Conservation (phyloP, 495 filamentous ascomycete species). For the Penicillium parvum region DNA sequence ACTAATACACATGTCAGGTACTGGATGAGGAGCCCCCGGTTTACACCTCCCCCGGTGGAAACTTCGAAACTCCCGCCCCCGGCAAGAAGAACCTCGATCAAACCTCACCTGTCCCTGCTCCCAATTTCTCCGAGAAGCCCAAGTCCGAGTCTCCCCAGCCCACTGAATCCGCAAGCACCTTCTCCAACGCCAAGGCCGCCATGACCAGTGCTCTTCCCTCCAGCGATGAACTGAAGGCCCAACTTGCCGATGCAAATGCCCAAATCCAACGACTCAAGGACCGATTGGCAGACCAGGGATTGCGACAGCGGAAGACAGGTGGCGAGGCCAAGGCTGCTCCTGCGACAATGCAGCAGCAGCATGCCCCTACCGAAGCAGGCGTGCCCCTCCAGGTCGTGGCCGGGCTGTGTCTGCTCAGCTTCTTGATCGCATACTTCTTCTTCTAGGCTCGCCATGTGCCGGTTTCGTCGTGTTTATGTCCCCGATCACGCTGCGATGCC, state of each 20-base stretch:
- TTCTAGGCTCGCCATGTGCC: slow-evolving; percentile 54
- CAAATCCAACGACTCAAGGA: slow-evolving; percentile 67
- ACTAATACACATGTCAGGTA: slow-evolving; percentile 10
- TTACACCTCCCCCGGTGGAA: slow-evolving; percentile 52
- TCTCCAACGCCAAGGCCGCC: slow-evolving; percentile 36
- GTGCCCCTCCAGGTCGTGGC: slow-evolving; percentile 87
- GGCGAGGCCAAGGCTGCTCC: slow-evolving; percentile 38
- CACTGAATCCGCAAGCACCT: slow-evolving; percentile 9
- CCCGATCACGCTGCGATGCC: slow-evolving; percentile 26
- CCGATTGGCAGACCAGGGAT: slow-evolving; percentile 61
- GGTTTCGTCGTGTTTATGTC: slow-evolving; percentile 14
- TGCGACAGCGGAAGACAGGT: slow-evolving; percentile 62
- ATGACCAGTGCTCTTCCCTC: slow-evolving; percentile 44
- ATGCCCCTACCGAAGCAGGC: slow-evolving; percentile 53
- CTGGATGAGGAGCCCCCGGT: slow-evolving; percentile 50
- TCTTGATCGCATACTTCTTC: slow-evolving; percentile 90
- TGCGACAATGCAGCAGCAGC: slow-evolving; percentile 46
- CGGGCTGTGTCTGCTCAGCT: slow-evolving; percentile 77
- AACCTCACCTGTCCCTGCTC: slow-evolving; percentile 35
- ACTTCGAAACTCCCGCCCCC: slow-evolving; percentile 47
- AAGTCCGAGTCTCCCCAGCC: slow-evolving; percentile 35
- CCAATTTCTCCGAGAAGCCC: slow-evolving; percentile 41
- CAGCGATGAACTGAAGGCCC: slow-evolving; percentile 60
- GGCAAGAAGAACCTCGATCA: slow-evolving; percentile 32
- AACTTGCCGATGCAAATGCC: slow-evolving; percentile 72